Evolutionary conservation across 2,329 filamentous ascomycete genomes (phyloP), one percentile per base, ranked within the genome.

Genomic region (Aspergillus sclerotialis): DNA sequence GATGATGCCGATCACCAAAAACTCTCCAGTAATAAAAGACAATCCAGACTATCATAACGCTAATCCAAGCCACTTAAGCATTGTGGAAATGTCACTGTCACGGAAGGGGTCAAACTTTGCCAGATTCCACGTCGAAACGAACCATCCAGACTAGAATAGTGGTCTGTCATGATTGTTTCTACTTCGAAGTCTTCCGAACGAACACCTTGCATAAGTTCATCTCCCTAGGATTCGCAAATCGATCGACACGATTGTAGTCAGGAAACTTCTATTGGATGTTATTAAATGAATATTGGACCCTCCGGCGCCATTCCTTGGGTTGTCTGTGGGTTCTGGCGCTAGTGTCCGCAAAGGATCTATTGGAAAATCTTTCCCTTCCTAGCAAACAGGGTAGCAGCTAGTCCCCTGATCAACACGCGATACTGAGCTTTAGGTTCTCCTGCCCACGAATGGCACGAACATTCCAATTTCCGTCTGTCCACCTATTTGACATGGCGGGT

Each of bases 361-460:
- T n/a, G n/a, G n/a, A n/a, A n/a, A n/a, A n/a, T n/a, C n/a, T n/a
- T n/a, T n/a, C n/a, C n/a, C n/a, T n/a, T n/a, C n/a, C n/a, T n/a
- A n/a, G n/a, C n/a, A n/a, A n/a, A n/a, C n/a, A n/a, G n/a, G n/a
- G n/a, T n/a, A n/a, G n/a, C n/a, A n/a, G n/a, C n/a, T n/a, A n/a
- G n/a, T n/a, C 19, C 30, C 30, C 19, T 24, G 30, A 32, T 32
- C 30, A 32, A 13, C 30, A 32, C 11, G 30, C 30, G 18, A 24
- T 29, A 15, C 2, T 10, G 13, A 24, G 12, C n/a, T 16, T 18
- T 32, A 16, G 7, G 17, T 32, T 13, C 30, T 12, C 7, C 30
- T 32, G 12, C 24, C 26, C 13, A n/a, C 13, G 10, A 12, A n/a
- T 12, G 7, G 3, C 12, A 7, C 26, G 13, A 7, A 10, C 11